phyloP scores from a whole-genome alignment of 108 stramenopile genomes.

The Cyclotella sp. region DNA sequence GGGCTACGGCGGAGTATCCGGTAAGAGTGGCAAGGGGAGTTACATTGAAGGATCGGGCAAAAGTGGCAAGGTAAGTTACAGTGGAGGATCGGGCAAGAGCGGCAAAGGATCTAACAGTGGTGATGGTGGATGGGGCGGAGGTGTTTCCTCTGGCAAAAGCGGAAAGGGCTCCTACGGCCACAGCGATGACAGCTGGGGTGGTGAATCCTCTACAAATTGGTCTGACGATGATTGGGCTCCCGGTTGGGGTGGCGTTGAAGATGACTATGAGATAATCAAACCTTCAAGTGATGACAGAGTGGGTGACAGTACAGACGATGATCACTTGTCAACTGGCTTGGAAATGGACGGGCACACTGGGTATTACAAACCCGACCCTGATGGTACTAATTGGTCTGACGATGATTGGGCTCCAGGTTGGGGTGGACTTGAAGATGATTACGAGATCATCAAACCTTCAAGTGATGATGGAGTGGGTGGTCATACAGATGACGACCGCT shows the following conservation, averaged over 20 bases:
- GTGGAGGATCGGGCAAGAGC: slow-evolving; percentile 10
- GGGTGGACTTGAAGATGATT: neutral
- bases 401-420: neutral
- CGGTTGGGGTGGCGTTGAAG: neutral
- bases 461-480: neutral
- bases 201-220: neutral
- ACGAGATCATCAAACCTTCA: too few relatives aligned
- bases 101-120: slow-evolving; percentile 1
- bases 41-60: slow-evolving; percentile 11
- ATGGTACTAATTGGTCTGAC: neutral
- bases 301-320: neutral
- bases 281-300: too few relatives aligned
- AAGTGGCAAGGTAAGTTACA: neutral
- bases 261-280: neutral
- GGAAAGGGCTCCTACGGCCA: neutral
- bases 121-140: neutral
- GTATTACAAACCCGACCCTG: slow-evolving; percentile 3
- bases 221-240: neutral
- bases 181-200: neutral
- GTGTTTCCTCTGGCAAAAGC: neutral
- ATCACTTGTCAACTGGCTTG: too few relatives aligned
- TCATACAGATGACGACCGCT: neutral
- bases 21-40: neutral
- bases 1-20: slow-evolving; percentile 10
- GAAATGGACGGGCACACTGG: neutral